A percentile compares a stretch with the other conserved stretches of the same genome.
Evolutionary conservation across 495 filamentous ascomycete species (phyloP).

Genomic region (Daldinia decipiens): DNA sequence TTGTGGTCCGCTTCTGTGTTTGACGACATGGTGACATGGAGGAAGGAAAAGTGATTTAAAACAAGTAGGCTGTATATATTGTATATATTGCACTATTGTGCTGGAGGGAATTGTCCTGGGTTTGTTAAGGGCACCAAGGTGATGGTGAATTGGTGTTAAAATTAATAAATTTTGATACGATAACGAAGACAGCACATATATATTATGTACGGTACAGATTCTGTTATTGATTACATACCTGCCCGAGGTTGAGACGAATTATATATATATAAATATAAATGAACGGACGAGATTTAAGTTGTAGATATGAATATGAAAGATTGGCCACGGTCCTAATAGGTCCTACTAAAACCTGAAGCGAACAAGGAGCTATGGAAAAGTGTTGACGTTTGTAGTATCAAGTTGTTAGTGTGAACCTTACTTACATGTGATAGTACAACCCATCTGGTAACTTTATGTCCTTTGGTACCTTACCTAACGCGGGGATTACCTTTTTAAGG

Average conservation of each 20-base stretch:
- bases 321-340: background rate
- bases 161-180: background rate
- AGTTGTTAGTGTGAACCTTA: conserved; percentile 25
- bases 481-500: conserved; percentile 17
- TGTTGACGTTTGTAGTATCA: conserved; percentile 29
- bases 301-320: background rate
- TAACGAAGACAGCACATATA: background rate
- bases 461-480: conserved; percentile 1
- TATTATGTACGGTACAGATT: background rate
- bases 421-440: conserved; percentile 39
- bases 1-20: conserved; percentile 20
- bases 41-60: background rate
- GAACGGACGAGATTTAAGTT: background rate
- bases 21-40: conserved; percentile 12
- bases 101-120: background rate
- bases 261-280: background rate
- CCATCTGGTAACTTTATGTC: background rate
- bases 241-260: background rate
- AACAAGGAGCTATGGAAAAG: conserved; percentile 10
- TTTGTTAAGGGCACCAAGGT: background rate
- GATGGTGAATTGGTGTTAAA: background rate
- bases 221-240: conserved; percentile 5
- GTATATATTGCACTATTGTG: conserved; percentile 13
- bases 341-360: background rate
- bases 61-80: conserved; percentile 13